Evolutionary conservation across 129 eudicot genomes (phyloP).

Genomic region (Erigeron canadensis): DNA sequence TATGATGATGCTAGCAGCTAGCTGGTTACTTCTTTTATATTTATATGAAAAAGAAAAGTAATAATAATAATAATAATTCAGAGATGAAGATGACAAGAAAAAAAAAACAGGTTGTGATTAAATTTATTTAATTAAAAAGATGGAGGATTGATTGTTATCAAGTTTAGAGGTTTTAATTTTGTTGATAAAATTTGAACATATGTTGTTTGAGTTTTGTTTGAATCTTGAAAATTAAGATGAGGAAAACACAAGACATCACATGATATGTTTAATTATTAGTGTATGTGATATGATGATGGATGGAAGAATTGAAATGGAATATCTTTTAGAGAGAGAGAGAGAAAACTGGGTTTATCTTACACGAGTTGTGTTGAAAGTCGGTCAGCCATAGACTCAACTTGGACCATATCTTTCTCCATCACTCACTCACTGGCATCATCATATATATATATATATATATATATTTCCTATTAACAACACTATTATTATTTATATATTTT

Average conservation of each 20-base stretch:
- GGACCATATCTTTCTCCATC: conserved; percentile 40
- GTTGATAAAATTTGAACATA: not conserved
- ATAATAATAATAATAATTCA: not conserved
- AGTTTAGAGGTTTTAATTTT: not conserved
- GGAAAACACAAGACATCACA: conserved; percentile 20
- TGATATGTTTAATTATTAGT: not conserved
- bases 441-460: too few relatives aligned
- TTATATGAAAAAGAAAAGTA: not conserved
- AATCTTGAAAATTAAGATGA: conserved; percentile 29
- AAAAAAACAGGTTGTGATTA: conserved; percentile 11
- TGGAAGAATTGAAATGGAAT: not conserved
- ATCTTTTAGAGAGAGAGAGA: conserved; percentile 1
- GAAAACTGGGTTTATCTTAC: conserved; percentile 20
- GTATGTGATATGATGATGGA: not conserved
- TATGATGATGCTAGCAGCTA: not conserved
- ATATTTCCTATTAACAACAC: too few relatives aligned
- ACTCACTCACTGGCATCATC: conserved; percentile 27
- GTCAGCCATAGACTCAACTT: conserved; percentile 39
- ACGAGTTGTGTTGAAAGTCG: conserved; percentile 38
- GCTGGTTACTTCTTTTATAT: not conserved
- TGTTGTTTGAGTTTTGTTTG: conserved; percentile 6
- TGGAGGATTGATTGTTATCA: not conserved
- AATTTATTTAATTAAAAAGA: not conserved
- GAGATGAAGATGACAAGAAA: conserved; percentile 5
- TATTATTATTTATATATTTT: too few relatives aligned